Base-by-base conservation (phyloP, 345 rosid species). In the Moricandia moricandioides region DNA sequence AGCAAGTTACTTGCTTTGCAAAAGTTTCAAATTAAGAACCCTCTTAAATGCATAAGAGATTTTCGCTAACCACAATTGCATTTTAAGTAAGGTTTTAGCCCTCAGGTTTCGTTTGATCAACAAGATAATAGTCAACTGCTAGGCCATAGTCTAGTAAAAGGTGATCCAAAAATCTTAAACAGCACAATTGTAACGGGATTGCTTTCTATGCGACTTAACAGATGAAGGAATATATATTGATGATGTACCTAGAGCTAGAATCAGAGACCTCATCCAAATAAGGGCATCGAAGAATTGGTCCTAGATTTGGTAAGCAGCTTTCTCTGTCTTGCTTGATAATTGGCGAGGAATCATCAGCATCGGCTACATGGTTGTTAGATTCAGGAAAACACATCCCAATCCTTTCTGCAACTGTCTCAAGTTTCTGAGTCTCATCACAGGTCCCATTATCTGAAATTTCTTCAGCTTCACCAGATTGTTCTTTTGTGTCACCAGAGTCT, bases 211-310 rank as follows among this genome's bases (percentile, higher is more conserved):
- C 8, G 8, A 62, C n/a, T 34, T 40, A 67, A 75, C 17, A 59
- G 51, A 43, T 12, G 51, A 58, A 74, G 27, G 7, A 47, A 62
- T 51, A 60, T 69, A 43, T 13, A 43, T 43, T 0, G 14, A 60
- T n/a, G 30, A 65, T 31, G 55, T 81, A 93, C 98, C 98, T 87
- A 73, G 88, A 81, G 70, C 87, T 88, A 72, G 92, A 84, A 62
- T 91, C 97, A 33, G 96, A 85, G 80, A 91, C 86, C 75, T 93
- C 98, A 67, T 83, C 88, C 64, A 85, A 90, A 81, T 83, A 85
- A 82, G 83, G 84, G 26, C 88, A 86, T 35, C 85, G 80, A 57
- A 86, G 88, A 16, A 90, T 90, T 8, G 85, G 74, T 70, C 84
- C 85, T 64, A 90, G 83, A 81, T 75, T 85, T 45, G 89, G 88